phyloP scores from a whole-genome alignment of 1,284 basidiomycete genomes.

The Austroboletus rostrupii region DNA sequence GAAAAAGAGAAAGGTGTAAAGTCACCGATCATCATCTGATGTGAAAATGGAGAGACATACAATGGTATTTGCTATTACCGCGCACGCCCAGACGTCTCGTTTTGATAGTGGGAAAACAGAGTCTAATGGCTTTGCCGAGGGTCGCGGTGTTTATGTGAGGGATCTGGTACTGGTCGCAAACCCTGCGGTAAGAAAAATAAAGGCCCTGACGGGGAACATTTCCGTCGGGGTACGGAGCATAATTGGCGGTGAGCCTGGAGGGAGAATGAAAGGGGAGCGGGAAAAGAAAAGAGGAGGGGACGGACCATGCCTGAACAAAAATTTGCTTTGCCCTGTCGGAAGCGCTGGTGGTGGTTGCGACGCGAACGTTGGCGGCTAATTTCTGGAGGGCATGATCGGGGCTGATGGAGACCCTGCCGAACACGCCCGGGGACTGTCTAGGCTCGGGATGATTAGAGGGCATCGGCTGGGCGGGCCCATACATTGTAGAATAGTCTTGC shows the following conservation, averaged over 20 bases:
- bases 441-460: conserved; percentile 52
- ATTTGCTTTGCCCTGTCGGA: conserved; percentile 87
- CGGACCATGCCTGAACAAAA: conserved; percentile 84
- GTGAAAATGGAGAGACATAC: conserved; percentile 45
- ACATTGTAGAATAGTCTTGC: conserved; percentile 62
- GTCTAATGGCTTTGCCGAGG: conserved; percentile 87
- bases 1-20: conserved; percentile 33
- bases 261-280: conserved; percentile 18
- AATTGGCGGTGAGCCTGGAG: conserved; percentile 79
- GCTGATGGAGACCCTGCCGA: conserved; percentile 69
- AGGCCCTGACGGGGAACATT: conserved; percentile 85
- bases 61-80: conserved; percentile 91
- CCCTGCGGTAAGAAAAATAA: conserved; percentile 87
- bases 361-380: conserved; percentile 79
- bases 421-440: conserved; percentile 63
- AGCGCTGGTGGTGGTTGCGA: conserved; percentile 82
- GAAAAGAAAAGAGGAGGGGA: conserved; percentile 15
- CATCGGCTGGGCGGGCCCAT: conserved; percentile 46
- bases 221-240: conserved; percentile 85
- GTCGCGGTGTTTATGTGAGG: conserved; percentile 93
- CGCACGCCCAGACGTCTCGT: conserved; percentile 86
- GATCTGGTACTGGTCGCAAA: conserved; percentile 86
- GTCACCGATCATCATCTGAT: conserved; percentile 31
- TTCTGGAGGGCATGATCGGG: conserved; percentile 79
- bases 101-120: conserved; percentile 91